A percentile compares a stretch with the other conserved stretches of the same genome.
Evolutionary conservation across 1,139 yeast genomes (phyloP).

Genomic region (Geotrichum carabidarum): DNA sequence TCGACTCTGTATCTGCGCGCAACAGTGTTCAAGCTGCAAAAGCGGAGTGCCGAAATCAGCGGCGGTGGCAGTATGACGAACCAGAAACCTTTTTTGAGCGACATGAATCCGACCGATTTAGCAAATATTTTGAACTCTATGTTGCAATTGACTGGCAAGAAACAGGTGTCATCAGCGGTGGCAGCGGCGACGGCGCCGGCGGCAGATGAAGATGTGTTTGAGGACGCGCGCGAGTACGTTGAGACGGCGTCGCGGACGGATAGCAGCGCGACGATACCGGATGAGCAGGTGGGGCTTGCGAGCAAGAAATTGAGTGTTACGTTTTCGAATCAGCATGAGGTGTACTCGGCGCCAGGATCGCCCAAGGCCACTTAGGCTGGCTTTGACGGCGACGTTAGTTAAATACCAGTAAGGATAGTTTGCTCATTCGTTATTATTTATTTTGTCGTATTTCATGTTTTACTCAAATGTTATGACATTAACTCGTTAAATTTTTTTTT

Average conservation of each 20-base stretch:
- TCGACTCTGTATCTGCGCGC: conserved; percentile 25
- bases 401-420: too few species aligned
- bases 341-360: neutral
- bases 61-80: neutral
- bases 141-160: neutral
- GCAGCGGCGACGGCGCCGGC: neutral
- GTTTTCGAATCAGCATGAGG: neutral
- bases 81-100: neutral
- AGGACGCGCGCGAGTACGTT: neutral
- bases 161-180: neutral
- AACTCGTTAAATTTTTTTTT: too few species aligned
- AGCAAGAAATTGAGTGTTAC: neutral
- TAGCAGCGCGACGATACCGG: neutral
- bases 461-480: too few species aligned
- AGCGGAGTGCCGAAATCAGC: neutral
- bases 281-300: neutral
- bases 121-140: neutral
- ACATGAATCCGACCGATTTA: neutral
- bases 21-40: conserved; percentile 6
- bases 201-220: neutral
- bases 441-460: too few species aligned
- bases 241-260: neutral
- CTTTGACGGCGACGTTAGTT: too few species aligned
- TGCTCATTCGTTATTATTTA: neutral
- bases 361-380: too few species aligned